These are phyloP conservation scores for Cutaneotrichosporon sp. DNA, from an alignment of 1,284 basidiomycete species.

Conservation along the genomic window DNA sequence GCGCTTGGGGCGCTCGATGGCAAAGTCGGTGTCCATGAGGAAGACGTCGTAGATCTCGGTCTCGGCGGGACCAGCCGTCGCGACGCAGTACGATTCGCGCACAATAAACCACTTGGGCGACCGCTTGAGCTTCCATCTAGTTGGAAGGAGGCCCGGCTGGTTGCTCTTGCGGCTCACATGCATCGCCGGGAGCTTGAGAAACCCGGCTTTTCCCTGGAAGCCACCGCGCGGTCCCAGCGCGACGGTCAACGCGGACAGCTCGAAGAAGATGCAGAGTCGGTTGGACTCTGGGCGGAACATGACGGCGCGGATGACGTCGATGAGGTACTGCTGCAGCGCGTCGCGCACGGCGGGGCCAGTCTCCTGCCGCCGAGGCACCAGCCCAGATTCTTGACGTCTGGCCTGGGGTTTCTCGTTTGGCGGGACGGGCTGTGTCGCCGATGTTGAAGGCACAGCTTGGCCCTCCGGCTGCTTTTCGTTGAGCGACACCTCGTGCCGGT, in stretches of 20 bases:
- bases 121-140: constrained; percentile 61
- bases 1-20: constrained; percentile 59
- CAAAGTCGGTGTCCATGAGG: constrained; percentile 83
- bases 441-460: no score
- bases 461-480: neutral
- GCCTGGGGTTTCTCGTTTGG: no score
- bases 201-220: constrained; percentile 76
- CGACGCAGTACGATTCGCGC: constrained; percentile 86
- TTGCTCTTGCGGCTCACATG: constrained; percentile 51
- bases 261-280: constrained; percentile 87
- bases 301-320: constrained; percentile 81
- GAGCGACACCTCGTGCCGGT: neutral
- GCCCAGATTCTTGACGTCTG: no score
- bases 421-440: no score
- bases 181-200: constrained; percentile 55
- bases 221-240: constrained; percentile 78
- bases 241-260: constrained; percentile 85
- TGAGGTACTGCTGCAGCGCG: constrained; percentile 79
- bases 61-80: constrained; percentile 80
- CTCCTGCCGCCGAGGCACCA: neutral
- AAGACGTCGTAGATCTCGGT: constrained; percentile 86
- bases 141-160: constrained; percentile 46
- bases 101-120: constrained; percentile 88
- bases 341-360: constrained; percentile 58
- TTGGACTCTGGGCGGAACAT: constrained; percentile 97